Base-by-base conservation (phyloP, 371 early-diverging fungal species). In the Syncephalis plumigaleata region DNA sequence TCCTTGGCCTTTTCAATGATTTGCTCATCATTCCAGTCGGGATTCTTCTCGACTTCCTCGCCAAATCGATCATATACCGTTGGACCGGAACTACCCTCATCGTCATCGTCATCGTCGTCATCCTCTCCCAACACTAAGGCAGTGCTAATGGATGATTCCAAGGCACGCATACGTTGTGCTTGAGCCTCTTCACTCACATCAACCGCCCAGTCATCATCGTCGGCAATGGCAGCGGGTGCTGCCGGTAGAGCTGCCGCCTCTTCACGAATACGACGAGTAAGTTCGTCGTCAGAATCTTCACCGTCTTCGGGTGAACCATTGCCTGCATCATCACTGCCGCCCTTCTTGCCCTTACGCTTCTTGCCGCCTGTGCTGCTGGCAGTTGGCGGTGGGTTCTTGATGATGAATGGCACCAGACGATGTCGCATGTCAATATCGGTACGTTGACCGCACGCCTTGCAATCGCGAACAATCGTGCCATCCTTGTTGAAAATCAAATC, bases 361-460 rank as follows among this genome's bases (percentile, higher is more conserved):
- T 77, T 77, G 65, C 81, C 47, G 20, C 37, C 24, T 31, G n/a
- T n/a, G n/a, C n/a, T n/a, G n/a, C n/a, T n/a, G n/a, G 50, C 44
- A 11, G 51, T 27, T 1, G 44, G 75, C 45, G 95, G 95, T 42
- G 92, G 93, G 68, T 95, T 81, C 71, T 89, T 91, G 55, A 88
- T 51, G 57, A 97, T 93, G 57, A 63, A 97, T 15, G 88, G 77
- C 45, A 81, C 66, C 47, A 95, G 71, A 59, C 86, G 84, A 62
- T 97, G 96, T 42, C 79, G 70, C 74, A 85, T 87, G 54, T 93
- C 94, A 24, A 81, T 90, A 47, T 70, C 64, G 49, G 73, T 73
- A 63, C 79, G 70, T 51, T 84, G 73, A 51, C 98, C 98, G 59
- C 98, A 97, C 1, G 98, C 98, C 53, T 82, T 84, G 67, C 95